These are phyloP conservation scores for Saturnispora diversa DNA, from an alignment of 805 yeast species.

Conservation along the genomic window DNA sequence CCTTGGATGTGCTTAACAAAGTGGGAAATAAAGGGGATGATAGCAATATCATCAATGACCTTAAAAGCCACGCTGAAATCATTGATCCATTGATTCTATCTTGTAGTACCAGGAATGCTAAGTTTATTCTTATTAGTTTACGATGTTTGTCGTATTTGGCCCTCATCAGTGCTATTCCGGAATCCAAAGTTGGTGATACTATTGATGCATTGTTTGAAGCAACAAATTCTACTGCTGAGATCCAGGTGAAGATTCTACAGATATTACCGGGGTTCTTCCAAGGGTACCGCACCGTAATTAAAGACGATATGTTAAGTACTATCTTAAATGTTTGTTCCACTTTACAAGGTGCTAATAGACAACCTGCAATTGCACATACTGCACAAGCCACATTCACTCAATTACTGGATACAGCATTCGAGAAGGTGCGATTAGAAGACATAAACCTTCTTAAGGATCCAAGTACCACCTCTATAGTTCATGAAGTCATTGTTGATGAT, in stretches of 20 bases:
- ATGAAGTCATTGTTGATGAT: constrained; percentile 40
- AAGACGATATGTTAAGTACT: constrained; percentile 48
- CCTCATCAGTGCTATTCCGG: constrained; percentile 45
- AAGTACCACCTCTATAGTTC: background rate
- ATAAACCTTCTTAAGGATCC: constrained; percentile 27
- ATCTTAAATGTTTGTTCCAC: constrained; percentile 63
- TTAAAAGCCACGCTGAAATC: constrained; percentile 44
- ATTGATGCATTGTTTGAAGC: constrained; percentile 67
- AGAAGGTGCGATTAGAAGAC: constrained; percentile 44
- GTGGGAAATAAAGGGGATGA: constrained; percentile 16
- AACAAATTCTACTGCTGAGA: constrained; percentile 66
- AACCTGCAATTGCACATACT: constrained; percentile 74
- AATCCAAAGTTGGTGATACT: constrained; percentile 42
- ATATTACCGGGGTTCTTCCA: constrained; percentile 68
- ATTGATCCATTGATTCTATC: constrained; percentile 64
- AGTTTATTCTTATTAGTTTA: constrained; percentile 61
- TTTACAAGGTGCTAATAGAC: constrained; percentile 59
- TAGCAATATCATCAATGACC: constrained; percentile 14
- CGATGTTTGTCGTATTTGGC: constrained; percentile 63
- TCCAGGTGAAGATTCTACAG: constrained; percentile 81
- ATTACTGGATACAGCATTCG: constrained; percentile 69
- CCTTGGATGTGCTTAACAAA: constrained; percentile 38
- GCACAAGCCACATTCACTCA: constrained; percentile 93
- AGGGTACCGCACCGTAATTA: constrained; percentile 47
- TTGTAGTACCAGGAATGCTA: constrained; percentile 67